A percentile compares a stretch with the other conserved stretches of the same genome.
These are phyloP conservation scores for Pythium grandisporangium DNA, from an alignment of 352 stramenopile species.

Conservation along the genomic window DNA sequence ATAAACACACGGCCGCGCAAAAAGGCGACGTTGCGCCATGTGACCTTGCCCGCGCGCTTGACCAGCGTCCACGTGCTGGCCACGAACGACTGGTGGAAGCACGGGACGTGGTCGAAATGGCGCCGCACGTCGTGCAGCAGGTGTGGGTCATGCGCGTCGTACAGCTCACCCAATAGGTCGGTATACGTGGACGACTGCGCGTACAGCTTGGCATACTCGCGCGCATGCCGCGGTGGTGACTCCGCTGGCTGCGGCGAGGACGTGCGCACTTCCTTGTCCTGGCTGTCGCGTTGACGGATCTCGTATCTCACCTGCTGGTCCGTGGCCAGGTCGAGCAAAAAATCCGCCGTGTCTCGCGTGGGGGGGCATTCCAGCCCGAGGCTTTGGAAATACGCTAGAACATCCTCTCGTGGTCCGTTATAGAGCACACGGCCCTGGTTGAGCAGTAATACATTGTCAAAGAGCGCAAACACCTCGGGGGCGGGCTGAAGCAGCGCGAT, in stretches of 20 bases:
- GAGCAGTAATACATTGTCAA: constrained; percentile 30
- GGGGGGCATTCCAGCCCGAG: constrained; percentile 16
- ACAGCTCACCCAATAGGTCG: constrained; percentile 52
- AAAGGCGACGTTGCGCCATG: constrained; percentile 8
- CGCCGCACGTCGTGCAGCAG: constrained; percentile 54
- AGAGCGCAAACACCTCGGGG: constrained; percentile 19
- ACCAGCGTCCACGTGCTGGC: constrained; percentile 2
- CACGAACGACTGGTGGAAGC: constrained; percentile 6
- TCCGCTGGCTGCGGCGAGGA: too few relatives aligned
- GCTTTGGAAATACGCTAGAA: constrained; percentile 23
- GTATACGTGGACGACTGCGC: constrained; percentile 9
- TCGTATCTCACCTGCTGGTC: constrained; percentile 10
- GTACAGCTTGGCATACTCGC: constrained; percentile 15
- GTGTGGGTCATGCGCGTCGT: constrained; percentile 79
- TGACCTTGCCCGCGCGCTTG: constrained; percentile 8
- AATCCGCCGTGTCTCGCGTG: constrained; percentile 18
- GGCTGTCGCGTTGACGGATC: not conserved
- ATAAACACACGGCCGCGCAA: constrained; percentile 11
- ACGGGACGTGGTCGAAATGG: constrained; percentile 2
- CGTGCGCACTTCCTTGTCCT: not conserved
- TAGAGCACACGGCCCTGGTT: constrained; percentile 37
- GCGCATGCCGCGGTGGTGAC: not conserved
- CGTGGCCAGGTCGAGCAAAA: constrained; percentile 15
- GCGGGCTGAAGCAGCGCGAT: constrained; percentile 17
- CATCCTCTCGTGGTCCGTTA: constrained; percentile 19